Conservation (phyloP, 1,284 basidiomycete genomes). For the Inonotus obliquus region DNA sequence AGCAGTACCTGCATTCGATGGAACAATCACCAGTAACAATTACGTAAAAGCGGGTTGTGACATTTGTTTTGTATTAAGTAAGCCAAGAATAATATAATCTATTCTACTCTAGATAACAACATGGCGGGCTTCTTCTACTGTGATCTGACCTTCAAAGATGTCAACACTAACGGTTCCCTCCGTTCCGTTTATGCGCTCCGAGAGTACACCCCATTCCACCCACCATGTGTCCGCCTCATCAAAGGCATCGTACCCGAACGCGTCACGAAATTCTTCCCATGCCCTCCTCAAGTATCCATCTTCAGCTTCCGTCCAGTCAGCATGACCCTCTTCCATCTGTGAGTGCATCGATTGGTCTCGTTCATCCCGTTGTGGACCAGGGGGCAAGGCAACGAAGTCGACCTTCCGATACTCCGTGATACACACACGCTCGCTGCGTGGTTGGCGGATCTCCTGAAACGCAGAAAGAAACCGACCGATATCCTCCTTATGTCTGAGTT, state of each 20-base stretch:
- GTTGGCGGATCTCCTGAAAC: conserved; percentile 44
- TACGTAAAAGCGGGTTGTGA: too few relatives aligned
- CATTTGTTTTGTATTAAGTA: too few relatives aligned
- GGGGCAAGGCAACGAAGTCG: conserved; percentile 35
- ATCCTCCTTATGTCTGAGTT: conserved; percentile 42
- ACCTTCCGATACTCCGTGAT: conserved; percentile 34
- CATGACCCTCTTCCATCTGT: background rate
- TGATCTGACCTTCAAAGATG: background rate
- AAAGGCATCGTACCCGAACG: conserved; percentile 15
- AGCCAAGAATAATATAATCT: too few relatives aligned
- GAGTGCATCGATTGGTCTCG: conserved; percentile 39
- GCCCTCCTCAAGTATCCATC: conserved; percentile 1
- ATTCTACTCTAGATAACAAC: background rate
- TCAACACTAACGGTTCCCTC: background rate
- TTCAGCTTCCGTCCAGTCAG: conserved; percentile 13
- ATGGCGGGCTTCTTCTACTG: background rate
- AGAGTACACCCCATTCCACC: conserved; percentile 16
- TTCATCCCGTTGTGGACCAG: conserved; percentile 32
- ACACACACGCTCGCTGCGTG: conserved; percentile 33
- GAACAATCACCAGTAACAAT: too few relatives aligned
- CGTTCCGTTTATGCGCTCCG: conserved; percentile 2
- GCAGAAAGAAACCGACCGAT: conserved; percentile 47
- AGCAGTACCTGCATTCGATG: too few relatives aligned
- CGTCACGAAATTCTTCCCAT: conserved; percentile 5
- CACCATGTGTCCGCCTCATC: conserved; percentile 16